phyloP scores from a whole-genome alignment of 1,139 yeast genomes.

The Pneumocystis canis region DNA sequence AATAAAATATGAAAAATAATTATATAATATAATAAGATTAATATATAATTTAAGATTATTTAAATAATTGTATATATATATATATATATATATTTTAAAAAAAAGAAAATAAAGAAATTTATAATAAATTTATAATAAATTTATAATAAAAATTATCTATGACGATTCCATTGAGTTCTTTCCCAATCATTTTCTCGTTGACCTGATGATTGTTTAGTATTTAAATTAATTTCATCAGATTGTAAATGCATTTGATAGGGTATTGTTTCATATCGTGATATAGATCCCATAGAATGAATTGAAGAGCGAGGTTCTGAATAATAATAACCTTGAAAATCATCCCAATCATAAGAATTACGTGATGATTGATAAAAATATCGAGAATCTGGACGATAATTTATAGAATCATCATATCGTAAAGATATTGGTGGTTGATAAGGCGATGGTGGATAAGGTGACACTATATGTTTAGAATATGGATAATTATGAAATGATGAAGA shows the following conservation, averaged over 20 bases:
- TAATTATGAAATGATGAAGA: neutral
- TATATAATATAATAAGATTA: no score
- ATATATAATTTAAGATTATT: no score
- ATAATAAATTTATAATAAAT: no score
- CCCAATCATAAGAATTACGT: neutral
- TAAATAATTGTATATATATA: no score
- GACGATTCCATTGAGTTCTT: neutral
- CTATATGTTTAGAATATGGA: no score
- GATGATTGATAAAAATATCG: neutral
- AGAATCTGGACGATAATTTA: neutral
- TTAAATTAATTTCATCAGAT: neutral
- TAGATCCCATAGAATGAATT: neutral
- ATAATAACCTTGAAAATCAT: neutral
- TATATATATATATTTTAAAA: no score
- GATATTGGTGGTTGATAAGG: neutral
- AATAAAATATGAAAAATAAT: no score
- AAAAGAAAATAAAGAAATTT: no score
- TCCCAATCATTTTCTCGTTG: neutral
- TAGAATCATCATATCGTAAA: neutral
- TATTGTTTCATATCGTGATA: neutral
- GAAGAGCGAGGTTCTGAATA: neutral
- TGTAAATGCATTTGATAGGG: neutral
- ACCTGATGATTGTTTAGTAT: neutral
- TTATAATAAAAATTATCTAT: no score
- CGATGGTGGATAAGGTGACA: neutral